phyloP scores from a whole-genome alignment of 352 stramenopile species.

The Phytophthora ramorum region DNA sequence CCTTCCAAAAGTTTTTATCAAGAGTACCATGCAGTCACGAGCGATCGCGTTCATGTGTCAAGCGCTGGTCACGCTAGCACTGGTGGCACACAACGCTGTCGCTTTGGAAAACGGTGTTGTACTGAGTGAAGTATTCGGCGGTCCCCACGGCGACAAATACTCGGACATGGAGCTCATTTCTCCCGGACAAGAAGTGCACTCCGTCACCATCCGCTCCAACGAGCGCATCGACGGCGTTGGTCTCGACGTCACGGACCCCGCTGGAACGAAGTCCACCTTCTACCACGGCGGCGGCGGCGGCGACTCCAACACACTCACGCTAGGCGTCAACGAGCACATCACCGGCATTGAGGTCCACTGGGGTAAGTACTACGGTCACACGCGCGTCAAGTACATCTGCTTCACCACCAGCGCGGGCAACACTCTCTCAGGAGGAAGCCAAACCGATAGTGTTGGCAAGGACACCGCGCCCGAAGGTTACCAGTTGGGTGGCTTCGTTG shows the following conservation, averaged over 20 bases:
- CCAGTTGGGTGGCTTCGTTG: constrained; percentile 12
- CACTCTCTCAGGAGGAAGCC: neutral
- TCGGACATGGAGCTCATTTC: no score
- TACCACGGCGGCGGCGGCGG: constrained; percentile 17
- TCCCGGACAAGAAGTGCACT: no score
- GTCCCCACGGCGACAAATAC: constrained; percentile 16
- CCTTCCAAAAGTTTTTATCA: no score
- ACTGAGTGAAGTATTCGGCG: neutral
- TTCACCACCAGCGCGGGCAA: no score
- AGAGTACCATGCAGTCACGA: neutral
- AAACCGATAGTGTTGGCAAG: neutral
- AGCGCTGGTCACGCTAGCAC: neutral
- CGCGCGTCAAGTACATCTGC: no score
- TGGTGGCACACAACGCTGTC: neutral
- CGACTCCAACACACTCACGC: neutral
- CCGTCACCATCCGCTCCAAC: no score
- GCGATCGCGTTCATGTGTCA: neutral
- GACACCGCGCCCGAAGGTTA: constrained; percentile 4
- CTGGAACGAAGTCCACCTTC: neutral
- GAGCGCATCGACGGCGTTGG: constrained; percentile 13
- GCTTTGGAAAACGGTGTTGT: neutral
- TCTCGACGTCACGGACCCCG: constrained; percentile 1
- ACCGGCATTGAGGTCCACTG: constrained; percentile 13
- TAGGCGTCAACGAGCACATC: constrained; percentile 6
- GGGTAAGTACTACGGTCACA: no score